Percentiles rank a stretch among this genome's conserved stretches.
phyloP scores from a whole-genome alignment of 352 stramenopile species.

The Pythium biforme region DNA sequence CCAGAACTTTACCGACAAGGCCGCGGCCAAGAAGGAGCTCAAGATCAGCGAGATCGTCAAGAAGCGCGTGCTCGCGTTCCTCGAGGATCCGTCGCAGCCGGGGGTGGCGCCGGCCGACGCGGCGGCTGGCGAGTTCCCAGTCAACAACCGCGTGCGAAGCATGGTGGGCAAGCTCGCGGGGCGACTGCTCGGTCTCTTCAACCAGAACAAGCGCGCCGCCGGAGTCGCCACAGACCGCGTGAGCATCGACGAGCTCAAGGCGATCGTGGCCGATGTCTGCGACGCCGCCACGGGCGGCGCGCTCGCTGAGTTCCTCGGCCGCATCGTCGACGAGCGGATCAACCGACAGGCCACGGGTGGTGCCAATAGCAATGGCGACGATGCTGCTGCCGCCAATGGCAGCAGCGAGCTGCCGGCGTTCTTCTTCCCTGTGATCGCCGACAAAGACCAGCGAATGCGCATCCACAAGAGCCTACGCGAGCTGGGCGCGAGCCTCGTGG shows the following conservation, averaged over 20 bases:
- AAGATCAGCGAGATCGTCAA: constrained; percentile 82
- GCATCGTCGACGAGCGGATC: constrained; percentile 26
- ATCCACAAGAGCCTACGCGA: constrained; percentile 87
- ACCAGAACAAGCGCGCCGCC: constrained; percentile 53
- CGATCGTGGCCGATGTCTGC: constrained; percentile 44
- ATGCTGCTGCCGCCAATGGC: no score
- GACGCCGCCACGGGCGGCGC: constrained; percentile 37
- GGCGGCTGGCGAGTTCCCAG: constrained; percentile 9
- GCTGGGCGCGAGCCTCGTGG: constrained; percentile 54
- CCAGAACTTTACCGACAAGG: constrained; percentile 41
- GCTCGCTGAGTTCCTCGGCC: constrained; percentile 42
- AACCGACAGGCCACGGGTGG: constrained; percentile 10
- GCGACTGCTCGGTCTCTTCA: constrained; percentile 57
- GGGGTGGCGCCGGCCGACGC: background rate
- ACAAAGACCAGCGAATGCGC: constrained; percentile 86
- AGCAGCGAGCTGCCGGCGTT: background rate
- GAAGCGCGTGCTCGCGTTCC: background rate
- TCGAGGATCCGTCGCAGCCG: background rate
- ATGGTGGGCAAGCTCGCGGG: constrained; percentile 64
- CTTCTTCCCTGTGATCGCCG: constrained; percentile 48
- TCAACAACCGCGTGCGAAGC: constrained; percentile 36
- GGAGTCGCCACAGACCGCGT: constrained; percentile 35
- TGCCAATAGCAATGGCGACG: no score
- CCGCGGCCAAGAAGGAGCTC: constrained; percentile 39
- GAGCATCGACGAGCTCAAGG: constrained; percentile 45